phyloP scores from a whole-genome alignment of 208 protist species.

The Strigomonas culicis region DNA sequence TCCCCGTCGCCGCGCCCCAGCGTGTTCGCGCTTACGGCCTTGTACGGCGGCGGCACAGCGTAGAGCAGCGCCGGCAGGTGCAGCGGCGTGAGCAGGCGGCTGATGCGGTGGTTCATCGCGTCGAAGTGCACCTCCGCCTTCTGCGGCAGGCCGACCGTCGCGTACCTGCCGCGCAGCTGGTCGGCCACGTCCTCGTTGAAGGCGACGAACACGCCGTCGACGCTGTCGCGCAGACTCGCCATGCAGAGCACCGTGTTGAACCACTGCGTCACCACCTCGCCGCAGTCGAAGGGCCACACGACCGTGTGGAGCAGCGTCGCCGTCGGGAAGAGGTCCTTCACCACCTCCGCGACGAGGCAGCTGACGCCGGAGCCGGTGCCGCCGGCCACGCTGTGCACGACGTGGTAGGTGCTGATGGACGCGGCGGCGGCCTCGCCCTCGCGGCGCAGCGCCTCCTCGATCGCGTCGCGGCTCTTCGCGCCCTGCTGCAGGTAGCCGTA shows the following conservation, averaged over 20 bases:
- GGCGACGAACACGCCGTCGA: conserved; percentile 59
- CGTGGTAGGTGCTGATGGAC: conserved; percentile 50
- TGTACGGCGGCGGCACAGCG: conserved; percentile 16
- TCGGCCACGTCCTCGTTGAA: conserved; percentile 61
- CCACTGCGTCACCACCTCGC: conserved; percentile 87
- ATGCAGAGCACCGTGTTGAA: conserved; percentile 79
- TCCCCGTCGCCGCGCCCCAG: no score
- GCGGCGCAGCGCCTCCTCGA: conserved; percentile 64
- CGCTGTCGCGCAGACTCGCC: conserved; percentile 43
- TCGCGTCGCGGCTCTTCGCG: conserved; percentile 38
- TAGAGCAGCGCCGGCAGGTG: conserved; percentile 64
- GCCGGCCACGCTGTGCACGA: conserved; percentile 84
- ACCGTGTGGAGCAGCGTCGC: conserved; percentile 52
- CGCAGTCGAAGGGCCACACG: conserved; percentile 76
- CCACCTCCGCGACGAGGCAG: conserved; percentile 64
- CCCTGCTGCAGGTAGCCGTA: conserved; percentile 80
- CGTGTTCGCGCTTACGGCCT: no score
- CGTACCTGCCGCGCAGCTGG: conserved; percentile 14
- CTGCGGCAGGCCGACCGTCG: conserved; percentile 20
- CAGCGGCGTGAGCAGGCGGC: conserved; percentile 40
- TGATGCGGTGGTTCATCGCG: conserved; percentile 47
- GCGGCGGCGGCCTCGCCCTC: conserved; percentile 69
- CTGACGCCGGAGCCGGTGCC: conserved; percentile 90
- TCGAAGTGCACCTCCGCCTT: conserved; percentile 31
- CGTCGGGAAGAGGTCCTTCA: conserved; percentile 57